Percentiles rank a stretch among this genome's conserved stretches.
Conservation (phyloP, 2,329 filamentous ascomycete genomes). For the Cladosporium phlei region DNA sequence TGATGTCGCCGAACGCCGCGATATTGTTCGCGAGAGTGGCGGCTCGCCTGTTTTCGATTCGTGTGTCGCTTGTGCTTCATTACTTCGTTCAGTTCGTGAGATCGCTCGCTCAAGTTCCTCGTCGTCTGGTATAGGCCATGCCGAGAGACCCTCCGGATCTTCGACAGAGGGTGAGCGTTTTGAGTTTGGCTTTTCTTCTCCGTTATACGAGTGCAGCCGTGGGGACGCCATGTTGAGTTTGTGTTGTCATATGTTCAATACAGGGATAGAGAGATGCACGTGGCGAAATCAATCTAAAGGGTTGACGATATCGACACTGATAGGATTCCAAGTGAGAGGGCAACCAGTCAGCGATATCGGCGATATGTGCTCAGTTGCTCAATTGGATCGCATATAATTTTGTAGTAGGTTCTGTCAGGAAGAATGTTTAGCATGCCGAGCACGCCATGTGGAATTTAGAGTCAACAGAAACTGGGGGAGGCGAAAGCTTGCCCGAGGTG, state of each 20-base stretch:
- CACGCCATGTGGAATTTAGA: neutral
- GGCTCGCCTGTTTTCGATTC: neutral
- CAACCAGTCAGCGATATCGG: neutral
- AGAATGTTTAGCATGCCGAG: neutral
- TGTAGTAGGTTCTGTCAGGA: slow-evolving; percentile 10
- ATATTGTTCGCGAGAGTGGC: slow-evolving; percentile 21
- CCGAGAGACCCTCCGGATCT: slow-evolving; percentile 5
- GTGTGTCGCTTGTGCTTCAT: neutral
- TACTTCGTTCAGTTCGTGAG: neutral
- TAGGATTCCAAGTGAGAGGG: neutral
- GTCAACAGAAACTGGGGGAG: slow-evolving; percentile 3
- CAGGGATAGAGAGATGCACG: neutral
- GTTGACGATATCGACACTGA: neutral
- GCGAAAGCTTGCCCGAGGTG: neutral
- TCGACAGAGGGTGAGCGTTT: neutral
- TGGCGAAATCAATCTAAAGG: neutral
- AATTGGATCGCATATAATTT: slow-evolving; percentile 1
- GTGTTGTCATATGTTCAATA: too few relatives aligned
- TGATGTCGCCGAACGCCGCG: slow-evolving; percentile 24
- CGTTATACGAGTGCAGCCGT: neutral
- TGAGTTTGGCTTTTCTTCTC: neutral
- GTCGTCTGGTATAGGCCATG: slow-evolving; percentile 13
- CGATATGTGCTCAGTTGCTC: neutral
- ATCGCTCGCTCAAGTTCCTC: slow-evolving; percentile 8
- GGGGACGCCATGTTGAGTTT: neutral